A percentile compares a stretch with the other conserved stretches of the same genome.
phyloP scores from a whole-genome alignment of 208 protist genomes.

The Crithidia fasciculata region DNA sequence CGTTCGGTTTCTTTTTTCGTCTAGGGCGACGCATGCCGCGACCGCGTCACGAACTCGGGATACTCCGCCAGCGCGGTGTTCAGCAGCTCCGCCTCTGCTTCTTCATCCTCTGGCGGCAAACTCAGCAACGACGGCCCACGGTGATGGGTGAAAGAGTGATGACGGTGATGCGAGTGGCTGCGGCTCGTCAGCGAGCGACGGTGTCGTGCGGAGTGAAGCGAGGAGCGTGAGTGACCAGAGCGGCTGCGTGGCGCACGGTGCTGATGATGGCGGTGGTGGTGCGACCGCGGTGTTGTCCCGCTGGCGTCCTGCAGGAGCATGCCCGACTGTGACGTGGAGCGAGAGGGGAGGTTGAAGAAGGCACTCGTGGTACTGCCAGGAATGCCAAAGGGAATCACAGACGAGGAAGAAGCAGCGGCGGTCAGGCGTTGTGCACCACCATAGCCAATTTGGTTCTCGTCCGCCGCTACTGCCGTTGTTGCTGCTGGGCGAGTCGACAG shows the following conservation, averaged over 20 bases:
- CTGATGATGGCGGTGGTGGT: not conserved
- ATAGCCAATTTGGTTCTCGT: too few species aligned
- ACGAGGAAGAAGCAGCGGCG: not conserved
- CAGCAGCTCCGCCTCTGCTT: constrained; percentile 8
- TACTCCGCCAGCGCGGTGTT: constrained; percentile 19
- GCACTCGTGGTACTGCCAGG: not conserved
- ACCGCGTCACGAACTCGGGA: constrained; percentile 6
- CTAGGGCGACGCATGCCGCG: not conserved
- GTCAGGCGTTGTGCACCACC: too few species aligned
- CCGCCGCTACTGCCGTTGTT: not conserved
- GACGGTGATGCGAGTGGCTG: not conserved
- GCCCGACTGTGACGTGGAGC: constrained; percentile 6
- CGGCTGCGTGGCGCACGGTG: not conserved
- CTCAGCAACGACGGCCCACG: not conserved
- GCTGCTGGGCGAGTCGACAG: not conserved
- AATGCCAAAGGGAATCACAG: not conserved
- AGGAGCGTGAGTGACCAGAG: constrained; percentile 3
- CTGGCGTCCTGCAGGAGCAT: not conserved
- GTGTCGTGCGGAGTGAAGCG: not conserved
- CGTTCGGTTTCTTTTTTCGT: too few species aligned
- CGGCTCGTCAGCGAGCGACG: not conserved
- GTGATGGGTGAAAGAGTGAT: not conserved
- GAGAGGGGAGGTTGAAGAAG: not conserved
- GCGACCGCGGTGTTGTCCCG: not conserved
- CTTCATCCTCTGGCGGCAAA: not conserved